Evolutionary conservation across 441 rosid genomes (phyloP), one percentile per base, ranked within the genome.

Genomic region (Cnidoscolus chayamansa): DNA sequence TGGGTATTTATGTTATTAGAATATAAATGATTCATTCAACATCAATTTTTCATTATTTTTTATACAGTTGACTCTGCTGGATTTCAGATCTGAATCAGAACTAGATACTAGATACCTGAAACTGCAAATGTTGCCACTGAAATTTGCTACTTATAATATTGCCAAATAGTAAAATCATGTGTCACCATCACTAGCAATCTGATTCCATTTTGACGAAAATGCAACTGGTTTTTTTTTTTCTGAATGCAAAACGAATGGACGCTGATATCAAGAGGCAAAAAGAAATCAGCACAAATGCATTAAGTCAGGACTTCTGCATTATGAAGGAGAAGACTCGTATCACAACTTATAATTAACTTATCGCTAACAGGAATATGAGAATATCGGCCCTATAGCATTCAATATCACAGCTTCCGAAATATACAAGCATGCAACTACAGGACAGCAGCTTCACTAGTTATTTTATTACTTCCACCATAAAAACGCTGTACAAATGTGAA

Each of bases 21-120:
- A 69, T 53, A 16, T 11, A 19, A 15, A 66, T 58, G 19, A 50
- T 60, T 69, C 40, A 51, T 45, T 35, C 51, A 56, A 51, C 53
- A 35, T 57, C 64, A 45, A n/a, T 7, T 63, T 32, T 35, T 15
- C 19, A 64, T 30, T 61, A 56, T 25, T 43, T 31, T 17, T 47
- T 35, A 5, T 35, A 13, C 32, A 45, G 19, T 48, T 49, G 20
- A 3, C 53, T 62, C 50, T 59, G n/a, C 32, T 63, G 43, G 55
- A 60, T 2, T 19, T 45, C 66, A 57, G 40, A 58, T 16, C 25
- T 25, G 25, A 25, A 31, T 60, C 25, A 70, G 16, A 58, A 25
- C n/a, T 25, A 59, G 48, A 59, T 16, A 3, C 7, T 7, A 25
- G 65, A 47, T 48, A 20, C 48, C 70, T 43, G 30, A 49, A 65